A percentile compares a stretch with the other conserved stretches of the same genome.
phyloP scores from a whole-genome alignment of 768 basidiomycete genomes.

The Kwoniella newhampshirensis region DNA sequence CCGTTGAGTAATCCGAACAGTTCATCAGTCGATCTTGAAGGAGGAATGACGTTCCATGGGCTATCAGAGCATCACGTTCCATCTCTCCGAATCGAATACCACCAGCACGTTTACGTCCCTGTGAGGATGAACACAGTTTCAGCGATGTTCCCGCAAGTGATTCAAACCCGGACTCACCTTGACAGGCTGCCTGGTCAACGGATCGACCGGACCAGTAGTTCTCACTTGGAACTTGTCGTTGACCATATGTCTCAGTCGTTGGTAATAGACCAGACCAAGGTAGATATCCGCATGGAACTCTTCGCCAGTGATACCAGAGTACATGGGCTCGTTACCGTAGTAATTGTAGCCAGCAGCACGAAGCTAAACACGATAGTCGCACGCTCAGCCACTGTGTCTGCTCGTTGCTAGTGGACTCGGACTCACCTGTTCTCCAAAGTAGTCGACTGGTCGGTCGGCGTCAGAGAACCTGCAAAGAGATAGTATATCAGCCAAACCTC shows the following conservation, averaged over 20 bases:
- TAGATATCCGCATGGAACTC: slow-evolving; percentile 99
- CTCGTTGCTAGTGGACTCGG: no score
- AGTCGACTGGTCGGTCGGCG: slow-evolving; percentile 93
- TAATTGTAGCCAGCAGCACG: slow-evolving; percentile 95
- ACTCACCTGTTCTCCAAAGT: slow-evolving; percentile 96
- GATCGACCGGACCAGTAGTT: slow-evolving; percentile 95
- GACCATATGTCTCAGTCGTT: slow-evolving; percentile 98
- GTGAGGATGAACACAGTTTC: slow-evolving; percentile 14
- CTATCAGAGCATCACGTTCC: slow-evolving; percentile 98
- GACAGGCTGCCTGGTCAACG: slow-evolving; percentile 91
- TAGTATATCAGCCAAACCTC: slow-evolving; percentile 10
- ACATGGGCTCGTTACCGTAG: slow-evolving; percentile 99
- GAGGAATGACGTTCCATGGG: slow-evolving; percentile 96
- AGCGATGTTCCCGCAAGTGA: no score
- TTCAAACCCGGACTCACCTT: slow-evolving; percentile 80
- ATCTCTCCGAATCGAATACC: slow-evolving; percentile 99
- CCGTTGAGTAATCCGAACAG: slow-evolving; percentile 98
- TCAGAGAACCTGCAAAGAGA: slow-evolving; percentile 73
- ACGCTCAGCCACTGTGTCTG: no score
- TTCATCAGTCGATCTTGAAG: slow-evolving; percentile 99
- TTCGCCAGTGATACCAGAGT: slow-evolving; percentile 97
- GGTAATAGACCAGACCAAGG: slow-evolving; percentile 97
- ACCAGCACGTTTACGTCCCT: slow-evolving; percentile 97
- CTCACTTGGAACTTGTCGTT: slow-evolving; percentile 99
- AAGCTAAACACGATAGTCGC: no score